These are phyloP conservation scores for Metschnikowia santaceciliae DNA, from an alignment of 805 yeast species.

Conservation along the genomic window DNA sequence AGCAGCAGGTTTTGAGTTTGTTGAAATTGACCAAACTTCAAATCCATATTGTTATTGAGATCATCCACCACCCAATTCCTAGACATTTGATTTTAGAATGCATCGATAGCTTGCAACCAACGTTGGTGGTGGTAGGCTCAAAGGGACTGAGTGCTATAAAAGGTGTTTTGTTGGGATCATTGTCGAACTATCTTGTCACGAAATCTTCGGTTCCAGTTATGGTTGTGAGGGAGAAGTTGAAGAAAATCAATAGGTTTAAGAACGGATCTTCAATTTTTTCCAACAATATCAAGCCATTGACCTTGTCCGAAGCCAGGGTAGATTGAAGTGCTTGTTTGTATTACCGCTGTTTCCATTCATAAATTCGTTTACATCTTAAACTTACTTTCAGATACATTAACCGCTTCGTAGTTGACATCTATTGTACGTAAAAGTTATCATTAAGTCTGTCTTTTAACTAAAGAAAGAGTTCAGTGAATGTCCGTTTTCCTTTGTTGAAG, in stretches of 20 bases:
- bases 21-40: slow-evolving; percentile 65
- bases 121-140: slow-evolving; percentile 71
- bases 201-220: slow-evolving; percentile 72
- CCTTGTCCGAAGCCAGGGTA: slow-evolving; percentile 45
- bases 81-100: slow-evolving; percentile 66
- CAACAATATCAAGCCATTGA: slow-evolving; percentile 51
- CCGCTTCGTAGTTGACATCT: background rate
- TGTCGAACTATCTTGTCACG: slow-evolving; percentile 69
- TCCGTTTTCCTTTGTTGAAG: slow-evolving; percentile 42
- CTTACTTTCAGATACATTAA: background rate
- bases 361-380: background rate
- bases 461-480: slow-evolving; percentile 51
- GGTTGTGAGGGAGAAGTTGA: slow-evolving; percentile 72
- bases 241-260: slow-evolving; percentile 59
- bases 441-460: background rate
- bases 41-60: slow-evolving; percentile 69
- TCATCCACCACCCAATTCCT: slow-evolving; percentile 72
- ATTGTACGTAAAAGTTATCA: background rate
- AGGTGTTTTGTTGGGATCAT: slow-evolving; percentile 70
- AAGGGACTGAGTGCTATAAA: slow-evolving; percentile 68
- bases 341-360: background rate
- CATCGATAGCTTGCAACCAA: slow-evolving; percentile 67
- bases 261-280: slow-evolving; percentile 47
- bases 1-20: slow-evolving; percentile 44
- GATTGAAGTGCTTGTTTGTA: slow-evolving; percentile 21